Base-by-base conservation (phyloP, 441 rosid species). In the Melastoma candidum region DNA sequence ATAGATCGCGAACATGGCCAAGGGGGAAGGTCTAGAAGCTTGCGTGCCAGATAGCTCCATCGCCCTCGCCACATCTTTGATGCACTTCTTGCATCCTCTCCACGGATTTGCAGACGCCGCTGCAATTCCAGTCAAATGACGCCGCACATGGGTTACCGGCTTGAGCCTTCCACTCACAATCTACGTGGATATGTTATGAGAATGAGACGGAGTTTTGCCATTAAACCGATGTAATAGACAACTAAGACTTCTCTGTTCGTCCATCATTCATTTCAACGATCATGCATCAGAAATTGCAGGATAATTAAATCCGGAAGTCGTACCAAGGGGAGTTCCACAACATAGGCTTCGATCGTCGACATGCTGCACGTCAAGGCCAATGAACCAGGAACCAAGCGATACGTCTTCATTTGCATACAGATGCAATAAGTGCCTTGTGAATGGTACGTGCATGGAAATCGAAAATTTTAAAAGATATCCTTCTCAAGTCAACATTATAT, bases 121-220 rank as follows among this genome's bases (percentile, higher is more conserved):
- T 85, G 77, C 96, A 92, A 64, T 76, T 83, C 96, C 98, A 92
- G 39, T 87, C 98, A 50, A 87, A 92, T 0, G 98, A 87, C 44
- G 98, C 96, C 0, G 84, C 96, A 1, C 98, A 92, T 0, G 87
- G 95, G 66, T 87, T 92, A 13, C 96, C 98, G 1, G 96, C 96
- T 54, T 87, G 89, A 47, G 88, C 87, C 67, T 92, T 87, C 98
- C 96, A 83, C 58, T 92, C 95, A 12, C 98, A 92, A 70, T 92
- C 98, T 92, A 61, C 53, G 17, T 12, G 36, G 13, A 49, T 11
- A n/a, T 41, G 2, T 41, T 0, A 13, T n/a, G 7, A 13, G 11
- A 13, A 13, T 13, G 26, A 36, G 45, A n/a, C 12, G 41, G 3
- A 51, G 7, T 7, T 12, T 51, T 11, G 41, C 25, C 45, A 32